phyloP scores from a whole-genome alignment of 495 filamentous ascomycete genomes.

The Penicillium herquei region DNA sequence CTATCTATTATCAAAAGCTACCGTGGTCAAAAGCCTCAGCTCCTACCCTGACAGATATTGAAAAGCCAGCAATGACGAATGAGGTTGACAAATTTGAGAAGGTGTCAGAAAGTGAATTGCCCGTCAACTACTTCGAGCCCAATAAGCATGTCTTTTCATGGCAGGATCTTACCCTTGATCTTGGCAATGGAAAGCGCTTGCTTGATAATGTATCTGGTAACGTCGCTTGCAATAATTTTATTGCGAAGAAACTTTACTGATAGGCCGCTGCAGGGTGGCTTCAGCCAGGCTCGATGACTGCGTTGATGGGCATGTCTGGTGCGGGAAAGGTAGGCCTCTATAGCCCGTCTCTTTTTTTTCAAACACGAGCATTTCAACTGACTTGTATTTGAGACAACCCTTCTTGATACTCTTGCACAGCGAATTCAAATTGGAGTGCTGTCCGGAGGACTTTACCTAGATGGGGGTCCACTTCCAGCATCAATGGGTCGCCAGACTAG shows the following conservation, averaged over 20 bases:
- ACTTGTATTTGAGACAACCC: slow-evolving; percentile 44
- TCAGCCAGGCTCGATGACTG: slow-evolving; percentile 19
- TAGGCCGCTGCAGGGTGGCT: background rate
- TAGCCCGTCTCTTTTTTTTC: background rate
- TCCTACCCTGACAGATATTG: background rate
- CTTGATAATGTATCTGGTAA: background rate
- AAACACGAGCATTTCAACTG: background rate
- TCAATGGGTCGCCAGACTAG: slow-evolving; percentile 50
- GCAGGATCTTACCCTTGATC: background rate
- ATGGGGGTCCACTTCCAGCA: slow-evolving; percentile 26
- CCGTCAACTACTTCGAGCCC: background rate
- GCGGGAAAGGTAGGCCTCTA: slow-evolving; percentile 48
- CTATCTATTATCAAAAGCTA: slow-evolving; percentile 22
- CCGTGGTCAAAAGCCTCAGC: background rate
- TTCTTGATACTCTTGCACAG: slow-evolving; percentile 48
- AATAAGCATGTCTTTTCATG: background rate
- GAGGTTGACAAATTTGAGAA: background rate
- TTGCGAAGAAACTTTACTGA: too few species aligned
- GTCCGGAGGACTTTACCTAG: slow-evolving; percentile 27
- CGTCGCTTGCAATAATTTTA: background rate
- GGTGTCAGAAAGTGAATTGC: background rate
- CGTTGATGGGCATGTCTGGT: slow-evolving; percentile 69
- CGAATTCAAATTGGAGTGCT: slow-evolving; percentile 25
- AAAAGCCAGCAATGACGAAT: background rate
- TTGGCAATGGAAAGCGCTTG: background rate